phyloP scores from a whole-genome alignment of 768 basidiomycete species.

The Gelatoporia subvermispora region DNA sequence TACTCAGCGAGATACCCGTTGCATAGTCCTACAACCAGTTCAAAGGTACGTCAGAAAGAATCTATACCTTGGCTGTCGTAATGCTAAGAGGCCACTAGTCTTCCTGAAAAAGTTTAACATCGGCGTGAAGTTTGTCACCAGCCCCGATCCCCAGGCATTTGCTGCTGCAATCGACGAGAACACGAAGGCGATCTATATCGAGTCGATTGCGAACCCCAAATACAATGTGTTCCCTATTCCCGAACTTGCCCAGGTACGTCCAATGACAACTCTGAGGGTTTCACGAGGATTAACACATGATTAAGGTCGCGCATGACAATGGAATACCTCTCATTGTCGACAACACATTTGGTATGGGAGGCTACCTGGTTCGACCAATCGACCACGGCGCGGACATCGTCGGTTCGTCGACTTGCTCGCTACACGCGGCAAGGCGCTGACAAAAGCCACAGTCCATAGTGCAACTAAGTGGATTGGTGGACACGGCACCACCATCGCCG shows the following conservation, averaged over 20 bases:
- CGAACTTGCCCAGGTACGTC: conserved; percentile 57
- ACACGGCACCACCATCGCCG: conserved; percentile 76
- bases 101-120: conserved; percentile 70
- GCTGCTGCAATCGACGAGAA: conserved; percentile 70
- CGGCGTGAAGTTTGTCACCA: conserved; percentile 57
- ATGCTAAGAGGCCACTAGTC: conserved; percentile 31
- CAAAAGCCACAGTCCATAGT: conserved; percentile 47
- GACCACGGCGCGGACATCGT: conserved; percentile 79
- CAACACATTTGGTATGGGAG: conserved; percentile 74
- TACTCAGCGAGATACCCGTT: neutral
- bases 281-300: neutral
- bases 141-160: conserved; percentile 53
- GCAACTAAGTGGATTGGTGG: conserved; percentile 86
- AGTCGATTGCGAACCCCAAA: conserved; percentile 79
- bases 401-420: conserved; percentile 27
- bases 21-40: conserved; percentile 75
- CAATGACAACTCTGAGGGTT: neutral
- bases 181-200: conserved; percentile 74
- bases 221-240: conserved; percentile 62
- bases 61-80: neutral
- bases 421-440: neutral
- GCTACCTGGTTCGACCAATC: conserved; percentile 66
- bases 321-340: conserved; percentile 78
- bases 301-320: conserved; percentile 63
- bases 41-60: conserved; percentile 46